phyloP scores from a whole-genome alignment of 1,139 yeast genomes.

The Candida albicans region DNA sequence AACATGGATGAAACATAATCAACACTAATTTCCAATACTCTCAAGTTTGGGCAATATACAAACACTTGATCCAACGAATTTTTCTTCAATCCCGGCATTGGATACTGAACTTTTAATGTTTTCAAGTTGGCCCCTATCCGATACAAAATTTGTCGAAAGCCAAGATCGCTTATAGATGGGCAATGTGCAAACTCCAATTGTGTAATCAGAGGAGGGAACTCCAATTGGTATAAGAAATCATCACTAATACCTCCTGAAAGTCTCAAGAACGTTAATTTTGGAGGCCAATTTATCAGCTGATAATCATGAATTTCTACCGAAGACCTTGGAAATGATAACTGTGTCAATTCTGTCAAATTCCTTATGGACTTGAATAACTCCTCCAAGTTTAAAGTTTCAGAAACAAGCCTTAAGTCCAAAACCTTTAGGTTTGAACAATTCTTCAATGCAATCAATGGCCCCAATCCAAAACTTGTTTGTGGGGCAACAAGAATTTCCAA shows the following conservation, averaged over 20 bases:
- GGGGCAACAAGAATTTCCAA: constrained; percentile 81
- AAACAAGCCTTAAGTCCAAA: constrained; percentile 82
- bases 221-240: constrained; percentile 64
- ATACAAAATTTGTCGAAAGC: constrained; percentile 59
- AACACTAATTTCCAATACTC: constrained; percentile 65
- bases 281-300: constrained; percentile 70
- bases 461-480: constrained; percentile 90
- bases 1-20: constrained; percentile 75
- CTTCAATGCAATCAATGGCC: constrained; percentile 78
- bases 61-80: constrained; percentile 74
- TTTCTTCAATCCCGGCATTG: constrained; percentile 78
- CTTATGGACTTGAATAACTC: constrained; percentile 76
- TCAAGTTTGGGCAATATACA: constrained; percentile 70
- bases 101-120: constrained; percentile 70
- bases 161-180: constrained; percentile 65
- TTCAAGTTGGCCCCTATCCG: constrained; percentile 66
- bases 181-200: constrained; percentile 84
- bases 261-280: constrained; percentile 65
- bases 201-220: constrained; percentile 70
- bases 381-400: constrained; percentile 82
- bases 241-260: constrained; percentile 89
- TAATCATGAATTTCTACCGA: constrained; percentile 74
- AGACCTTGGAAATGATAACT: constrained; percentile 84
- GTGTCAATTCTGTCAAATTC: constrained; percentile 61
- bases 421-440: constrained; percentile 63